Conservation (phyloP, 345 rosid genomes). For the Psidium guajava region DNA sequence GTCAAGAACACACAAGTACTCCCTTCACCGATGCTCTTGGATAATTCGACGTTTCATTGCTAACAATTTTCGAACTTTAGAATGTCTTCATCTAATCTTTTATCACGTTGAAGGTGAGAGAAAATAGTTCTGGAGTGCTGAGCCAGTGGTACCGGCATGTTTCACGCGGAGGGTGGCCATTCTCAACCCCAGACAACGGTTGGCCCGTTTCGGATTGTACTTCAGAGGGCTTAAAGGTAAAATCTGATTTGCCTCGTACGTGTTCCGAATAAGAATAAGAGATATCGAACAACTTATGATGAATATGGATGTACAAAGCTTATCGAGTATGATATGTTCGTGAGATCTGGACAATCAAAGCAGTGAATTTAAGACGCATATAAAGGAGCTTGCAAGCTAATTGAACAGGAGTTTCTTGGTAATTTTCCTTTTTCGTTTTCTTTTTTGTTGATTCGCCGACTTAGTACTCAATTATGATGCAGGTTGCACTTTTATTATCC, state of each 20-base stretch:
- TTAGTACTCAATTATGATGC: background rate
- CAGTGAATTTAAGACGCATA: background rate
- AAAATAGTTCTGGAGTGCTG: slow-evolving; percentile 13
- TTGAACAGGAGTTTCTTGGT: background rate
- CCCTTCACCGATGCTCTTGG: background rate
- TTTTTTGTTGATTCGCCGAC: background rate
- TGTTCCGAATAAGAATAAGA: background rate
- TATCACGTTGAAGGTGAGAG: slow-evolving; percentile 12
- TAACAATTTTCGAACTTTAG: background rate
- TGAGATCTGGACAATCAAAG: background rate
- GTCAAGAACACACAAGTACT: slow-evolving; percentile 45
- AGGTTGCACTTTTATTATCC: slow-evolving; percentile 48
- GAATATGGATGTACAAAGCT: background rate
- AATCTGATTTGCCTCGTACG: background rate
- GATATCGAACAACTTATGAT: background rate
- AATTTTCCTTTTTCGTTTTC: background rate
- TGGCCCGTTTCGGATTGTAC: slow-evolving; percentile 68
- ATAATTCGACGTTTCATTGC: background rate
- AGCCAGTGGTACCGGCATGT: slow-evolving; percentile 43
- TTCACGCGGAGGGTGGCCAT: slow-evolving; percentile 65
- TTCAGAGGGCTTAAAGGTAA: slow-evolving; percentile 51
- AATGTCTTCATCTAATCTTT: background rate
- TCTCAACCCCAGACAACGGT: slow-evolving; percentile 53
- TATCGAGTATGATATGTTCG: background rate
- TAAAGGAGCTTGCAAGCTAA: background rate